Evolutionary conservation across 2,329 filamentous ascomycete genomes (phyloP), one percentile per base, ranked within the genome.

Genomic region (Blastomyces silverae): DNA sequence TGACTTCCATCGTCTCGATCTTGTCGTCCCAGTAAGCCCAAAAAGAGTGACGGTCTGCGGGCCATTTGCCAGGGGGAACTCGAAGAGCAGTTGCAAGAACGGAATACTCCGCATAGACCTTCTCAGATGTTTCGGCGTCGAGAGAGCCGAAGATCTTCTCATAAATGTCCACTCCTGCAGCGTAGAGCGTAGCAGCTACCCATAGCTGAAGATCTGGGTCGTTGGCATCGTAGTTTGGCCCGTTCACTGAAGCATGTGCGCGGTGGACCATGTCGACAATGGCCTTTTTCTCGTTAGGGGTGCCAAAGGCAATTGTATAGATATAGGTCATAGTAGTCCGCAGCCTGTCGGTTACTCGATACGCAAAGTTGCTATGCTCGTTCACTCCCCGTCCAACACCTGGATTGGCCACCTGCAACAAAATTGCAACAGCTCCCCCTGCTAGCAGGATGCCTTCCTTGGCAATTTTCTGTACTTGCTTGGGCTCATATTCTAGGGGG

Each of bases 161-260:
- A 65, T 78, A 77, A 17, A 78, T 66, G 46, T 74, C 71, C 50
- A 75, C 69, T 6, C 71, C 70, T 1, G 75, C 71, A 7, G 74
- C 77, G 62, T 79, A 79, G 6, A 79, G 69, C 2, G 77, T 78
- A 1, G 77, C 74, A 0, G 77, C 76, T 15, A 78, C 76, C 78
- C 76, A 79, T 57, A 76, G 72, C 66, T 79, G 77, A 11, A 78
- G 72, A 39, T 70, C 67, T 4, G 75, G 72, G 64, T 79, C 76
- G 61, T 78, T 71, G 59, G 77, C 77, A 42, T 70, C 69, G 66
- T 78, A 78, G 20, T 66, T 66, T 4, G 68, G 64, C 1, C 76
- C 76, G n/a, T 71, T 71, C 37, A 78, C 73, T 3, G 67, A 52
- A 6, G 70, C 66, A 65, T 79, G 76, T 11, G 74, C 75, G 15